Percentiles rank a stretch among this genome's conserved stretches.
These are phyloP conservation scores for Trichophyton equinum DNA, from an alignment of 2,329 filamentous ascomycete genomes.

Conservation along the genomic window DNA sequence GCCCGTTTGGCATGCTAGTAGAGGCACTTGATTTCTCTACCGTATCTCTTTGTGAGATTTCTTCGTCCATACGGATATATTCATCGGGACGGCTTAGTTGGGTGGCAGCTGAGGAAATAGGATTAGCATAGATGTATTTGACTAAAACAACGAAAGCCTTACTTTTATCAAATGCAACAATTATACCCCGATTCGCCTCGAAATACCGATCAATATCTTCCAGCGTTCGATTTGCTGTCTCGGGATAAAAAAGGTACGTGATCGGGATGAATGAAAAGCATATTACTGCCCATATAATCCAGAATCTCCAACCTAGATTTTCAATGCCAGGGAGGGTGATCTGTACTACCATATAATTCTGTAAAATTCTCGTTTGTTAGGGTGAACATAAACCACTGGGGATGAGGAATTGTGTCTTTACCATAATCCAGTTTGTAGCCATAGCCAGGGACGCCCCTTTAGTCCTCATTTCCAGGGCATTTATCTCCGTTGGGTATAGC, in stretches of 20 bases:
- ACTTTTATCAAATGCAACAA: constrained; percentile 17
- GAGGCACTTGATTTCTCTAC: background rate
- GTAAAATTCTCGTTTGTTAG: constrained; percentile 25
- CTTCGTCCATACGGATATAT: constrained; percentile 14
- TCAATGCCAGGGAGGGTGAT: constrained; percentile 17
- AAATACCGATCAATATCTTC: constrained; percentile 18
- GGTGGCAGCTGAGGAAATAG: constrained; percentile 11
- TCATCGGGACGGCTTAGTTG: constrained; percentile 15
- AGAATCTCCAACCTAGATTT: constrained; percentile 23
- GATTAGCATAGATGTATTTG: background rate
- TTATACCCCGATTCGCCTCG: constrained; percentile 24
- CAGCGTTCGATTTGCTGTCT: constrained; percentile 40
- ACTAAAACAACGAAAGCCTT: background rate
- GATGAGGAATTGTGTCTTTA: background rate
- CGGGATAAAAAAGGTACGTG: constrained; percentile 40
- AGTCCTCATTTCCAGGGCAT: constrained; percentile 13
- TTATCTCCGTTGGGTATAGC: constrained; percentile 16
- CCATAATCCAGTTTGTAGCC: constrained; percentile 24
- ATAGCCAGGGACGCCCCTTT: constrained; percentile 15
- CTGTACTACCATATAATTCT: constrained; percentile 17
- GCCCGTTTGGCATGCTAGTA: background rate
- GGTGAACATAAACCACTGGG: constrained; percentile 19
- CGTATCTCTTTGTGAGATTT: constrained; percentile 7
- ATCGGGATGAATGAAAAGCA: constrained; percentile 28
- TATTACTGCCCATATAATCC: constrained; percentile 26